A percentile compares a stretch with the other conserved stretches of the same genome.
These are phyloP conservation scores for Lipomyces orientalis DNA, from an alignment of 805 yeast genomes.

Conservation along the genomic window DNA sequence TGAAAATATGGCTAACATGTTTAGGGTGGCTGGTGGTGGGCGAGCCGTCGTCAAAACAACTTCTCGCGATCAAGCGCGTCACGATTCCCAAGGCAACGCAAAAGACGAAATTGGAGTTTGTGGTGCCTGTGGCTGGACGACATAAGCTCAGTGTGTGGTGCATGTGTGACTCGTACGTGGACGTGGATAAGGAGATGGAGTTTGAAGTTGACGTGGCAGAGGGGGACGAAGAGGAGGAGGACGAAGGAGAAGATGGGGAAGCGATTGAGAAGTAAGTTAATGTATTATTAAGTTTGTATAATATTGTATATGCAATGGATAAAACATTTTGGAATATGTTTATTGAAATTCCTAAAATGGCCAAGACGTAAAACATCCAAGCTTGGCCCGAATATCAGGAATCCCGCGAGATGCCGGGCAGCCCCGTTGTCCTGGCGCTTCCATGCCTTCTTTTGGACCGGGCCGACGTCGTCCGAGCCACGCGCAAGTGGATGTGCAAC, in stretches of 20 bases:
- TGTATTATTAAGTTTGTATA: neutral
- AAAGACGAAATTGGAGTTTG: slow-evolving; percentile 58
- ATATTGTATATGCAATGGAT: neutral
- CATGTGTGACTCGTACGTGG: slow-evolving; percentile 89
- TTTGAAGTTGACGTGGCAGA: slow-evolving; percentile 48
- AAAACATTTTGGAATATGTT: neutral
- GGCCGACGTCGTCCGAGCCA: neutral
- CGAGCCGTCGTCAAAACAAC: slow-evolving; percentile 59
- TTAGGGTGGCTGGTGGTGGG: slow-evolving; percentile 91
- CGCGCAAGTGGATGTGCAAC: neutral
- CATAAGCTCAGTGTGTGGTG: slow-evolving; percentile 77
- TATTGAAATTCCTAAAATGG: too few species aligned
- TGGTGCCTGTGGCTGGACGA: slow-evolving; percentile 64
- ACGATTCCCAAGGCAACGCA: slow-evolving; percentile 60
- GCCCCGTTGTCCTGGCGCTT: too few species aligned
- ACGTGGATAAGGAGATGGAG: slow-evolving; percentile 82
- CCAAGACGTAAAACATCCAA: too few species aligned
- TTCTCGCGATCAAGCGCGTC: slow-evolving; percentile 76
- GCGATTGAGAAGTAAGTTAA: slow-evolving; percentile 3
- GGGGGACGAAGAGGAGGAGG: slow-evolving; percentile 40
- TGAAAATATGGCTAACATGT: slow-evolving; percentile 38
- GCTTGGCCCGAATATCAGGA: neutral
- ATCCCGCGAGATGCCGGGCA: neutral
- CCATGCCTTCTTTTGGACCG: neutral
- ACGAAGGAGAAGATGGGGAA: slow-evolving; percentile 35